Base-by-base conservation (phyloP, 1,284 basidiomycete genomes). In the Trichosporon ovoides region DNA sequence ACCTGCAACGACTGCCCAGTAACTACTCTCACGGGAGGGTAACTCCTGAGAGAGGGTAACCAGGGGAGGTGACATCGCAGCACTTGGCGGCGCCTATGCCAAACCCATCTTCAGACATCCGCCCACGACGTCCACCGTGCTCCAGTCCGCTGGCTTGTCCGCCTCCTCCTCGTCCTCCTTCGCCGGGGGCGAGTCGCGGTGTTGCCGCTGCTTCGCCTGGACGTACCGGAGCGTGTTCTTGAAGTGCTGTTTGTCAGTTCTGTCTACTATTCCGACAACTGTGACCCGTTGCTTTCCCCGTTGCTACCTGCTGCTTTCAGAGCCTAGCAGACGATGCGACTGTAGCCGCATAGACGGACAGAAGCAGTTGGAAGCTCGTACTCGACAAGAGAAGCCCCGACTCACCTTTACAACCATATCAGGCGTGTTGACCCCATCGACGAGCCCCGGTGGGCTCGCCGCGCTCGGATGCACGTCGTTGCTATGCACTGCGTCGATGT, bases 361-460 rank as follows among this genome's bases (percentile, higher is more conserved):
- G n/a, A n/a, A n/a, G n/a, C n/a, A n/a, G n/a, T n/a, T n/a, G n/a
- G n/a, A n/a, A n/a, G n/a, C n/a, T n/a, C n/a, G n/a, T n/a, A n/a
- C n/a, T n/a, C n/a, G n/a, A n/a, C n/a, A n/a, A n/a, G n/a, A n/a
- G n/a, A n/a, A n/a, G n/a, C n/a, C n/a, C n/a, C n/a, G n/a, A 63
- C 74, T 64, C 56, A 77, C 76, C 68, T 68, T 73, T 43, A 74
- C 69, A 31, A 96, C 94, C 84, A 91, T 90, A 48, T 97, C 93
- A 7, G 91, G 89, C 3, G 88, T 88, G 65, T 91, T 87, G 0
- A 91, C 87, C 9, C 90, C 90, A 69, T 97, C 93, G 58, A 96
- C 84, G 19, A 94, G 82, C 14, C 91, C 91, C 31, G 84, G 87
- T 49, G 84, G 88, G 38, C 83, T 86, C 52, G 87, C 83, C 61